These are phyloP conservation scores for Saposhnikovia divaricata DNA, from an alignment of 129 eudicot species.

Conservation along the genomic window DNA sequence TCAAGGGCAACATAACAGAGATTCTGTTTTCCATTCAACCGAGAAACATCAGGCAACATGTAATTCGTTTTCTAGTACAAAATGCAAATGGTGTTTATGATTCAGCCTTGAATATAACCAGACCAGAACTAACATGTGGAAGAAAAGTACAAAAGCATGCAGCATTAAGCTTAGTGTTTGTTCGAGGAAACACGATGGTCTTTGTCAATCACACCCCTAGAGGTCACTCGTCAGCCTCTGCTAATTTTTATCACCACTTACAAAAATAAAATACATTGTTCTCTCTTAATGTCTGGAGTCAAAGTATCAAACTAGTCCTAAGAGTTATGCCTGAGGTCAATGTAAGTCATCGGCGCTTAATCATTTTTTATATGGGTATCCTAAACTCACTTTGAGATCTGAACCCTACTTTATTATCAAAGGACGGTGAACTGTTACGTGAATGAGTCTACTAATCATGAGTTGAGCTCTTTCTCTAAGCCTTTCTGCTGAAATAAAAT, in stretches of 20 bases:
- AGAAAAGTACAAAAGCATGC: neutral
- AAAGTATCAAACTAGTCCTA: neutral
- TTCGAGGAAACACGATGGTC: neutral
- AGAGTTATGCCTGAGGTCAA: neutral
- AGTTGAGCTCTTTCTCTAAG: neutral
- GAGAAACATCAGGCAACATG: constrained; percentile 14
- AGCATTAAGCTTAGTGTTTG: neutral
- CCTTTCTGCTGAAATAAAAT: neutral
- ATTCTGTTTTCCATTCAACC: constrained; percentile 51
- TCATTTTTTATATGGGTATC: neutral
- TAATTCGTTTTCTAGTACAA: neutral
- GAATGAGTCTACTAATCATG: neutral
- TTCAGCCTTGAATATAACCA: neutral
- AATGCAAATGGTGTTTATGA: neutral
- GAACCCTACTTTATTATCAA: neutral
- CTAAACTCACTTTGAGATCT: neutral
- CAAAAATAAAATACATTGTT: neutral
- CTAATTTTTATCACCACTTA: neutral
- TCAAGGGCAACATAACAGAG: constrained; percentile 91
- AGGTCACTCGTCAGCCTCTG: neutral
- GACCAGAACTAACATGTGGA: neutral
- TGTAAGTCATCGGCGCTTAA: neutral
- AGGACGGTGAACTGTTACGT: neutral
- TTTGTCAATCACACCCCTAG: neutral
- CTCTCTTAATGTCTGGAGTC: neutral